Percentiles rank a stretch among this genome's conserved stretches.
These are phyloP conservation scores for Sindora glabra DNA, from an alignment of 306 rosid species.

Conservation along the genomic window DNA sequence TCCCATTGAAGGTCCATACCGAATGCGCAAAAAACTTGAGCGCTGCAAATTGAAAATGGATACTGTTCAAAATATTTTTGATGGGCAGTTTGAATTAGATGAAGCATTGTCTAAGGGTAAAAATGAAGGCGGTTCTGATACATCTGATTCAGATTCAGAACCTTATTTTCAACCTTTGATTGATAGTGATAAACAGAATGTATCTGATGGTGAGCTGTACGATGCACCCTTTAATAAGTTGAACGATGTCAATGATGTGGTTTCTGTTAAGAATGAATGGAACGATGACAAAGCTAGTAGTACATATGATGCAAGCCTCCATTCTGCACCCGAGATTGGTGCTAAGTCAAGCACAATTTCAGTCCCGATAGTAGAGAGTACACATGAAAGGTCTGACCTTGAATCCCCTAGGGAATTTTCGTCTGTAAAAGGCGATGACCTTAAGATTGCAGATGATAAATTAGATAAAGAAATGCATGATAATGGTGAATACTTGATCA, in stretches of 20 bases:
- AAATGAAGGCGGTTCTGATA: conserved; percentile 39
- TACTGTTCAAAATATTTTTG: conserved; percentile 77
- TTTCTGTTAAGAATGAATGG: conserved; percentile 64
- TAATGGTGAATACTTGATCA: conserved; percentile 88
- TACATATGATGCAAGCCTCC: conserved; percentile 80
- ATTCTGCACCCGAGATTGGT: conserved; percentile 92
- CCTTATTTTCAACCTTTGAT: conserved; percentile 52
- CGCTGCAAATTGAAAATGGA: conserved; percentile 71
- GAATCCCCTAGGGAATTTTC: conserved; percentile 81
- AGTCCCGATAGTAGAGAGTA: conserved; percentile 64
- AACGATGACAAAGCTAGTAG: conserved; percentile 91
- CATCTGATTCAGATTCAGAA: conserved; percentile 51
- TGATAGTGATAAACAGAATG: conserved; percentile 48
- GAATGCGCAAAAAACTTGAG: conserved; percentile 98
- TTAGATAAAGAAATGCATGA: conserved; percentile 70
- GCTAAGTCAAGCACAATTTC: conserved; percentile 79
- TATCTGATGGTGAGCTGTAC: conserved; percentile 46
- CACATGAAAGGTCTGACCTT: conserved; percentile 66
- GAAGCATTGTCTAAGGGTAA: conserved; percentile 38
- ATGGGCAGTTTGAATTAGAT: conserved; percentile 57
- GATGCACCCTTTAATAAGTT: conserved; percentile 52
- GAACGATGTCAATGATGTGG: conserved; percentile 46
- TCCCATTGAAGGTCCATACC: conserved; percentile 97
- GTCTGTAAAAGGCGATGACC: conserved; percentile 55
- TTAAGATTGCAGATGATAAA: conserved; percentile 57